Percentiles rank a stretch among this genome's conserved stretches.
Conservation (phyloP, 2,329 filamentous ascomycete genomes). For the Neoascochyta sp. region DNA sequence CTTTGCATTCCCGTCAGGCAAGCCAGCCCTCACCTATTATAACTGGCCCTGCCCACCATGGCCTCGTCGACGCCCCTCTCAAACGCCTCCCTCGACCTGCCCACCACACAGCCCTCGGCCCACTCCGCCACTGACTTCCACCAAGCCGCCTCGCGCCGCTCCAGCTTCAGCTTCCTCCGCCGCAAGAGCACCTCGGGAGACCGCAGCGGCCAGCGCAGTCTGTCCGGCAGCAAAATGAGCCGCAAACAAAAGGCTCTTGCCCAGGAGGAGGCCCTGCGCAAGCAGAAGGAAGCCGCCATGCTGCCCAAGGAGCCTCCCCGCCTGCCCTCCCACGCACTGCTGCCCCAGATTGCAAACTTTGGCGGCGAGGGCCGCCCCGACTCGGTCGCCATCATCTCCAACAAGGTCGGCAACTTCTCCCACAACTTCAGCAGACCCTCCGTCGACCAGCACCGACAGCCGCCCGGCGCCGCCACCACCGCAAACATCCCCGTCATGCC, state of each 20-base stretch:
- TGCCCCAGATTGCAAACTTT: conserved; percentile 54
- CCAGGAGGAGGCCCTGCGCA: conserved; percentile 52
- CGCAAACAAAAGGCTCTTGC: conserved; percentile 54
- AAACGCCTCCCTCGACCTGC: conserved; percentile 29
- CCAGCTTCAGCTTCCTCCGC: conserved; percentile 10
- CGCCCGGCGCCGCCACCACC: too few relatives aligned
- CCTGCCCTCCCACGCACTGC: conserved; percentile 48
- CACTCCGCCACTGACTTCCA: conserved; percentile 7
- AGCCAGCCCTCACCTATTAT: too few relatives aligned
- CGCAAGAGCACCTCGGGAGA: conserved; percentile 6
- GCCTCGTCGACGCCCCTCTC: conserved; percentile 16
- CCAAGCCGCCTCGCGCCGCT: conserved; percentile 7
- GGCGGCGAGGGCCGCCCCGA: conserved; percentile 63
- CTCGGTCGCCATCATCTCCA: conserved; percentile 58
- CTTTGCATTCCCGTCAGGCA: too few relatives aligned
- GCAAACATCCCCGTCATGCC: conserved; percentile 34
- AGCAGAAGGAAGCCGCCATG: conserved; percentile 53
- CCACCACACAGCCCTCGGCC: conserved; percentile 9
- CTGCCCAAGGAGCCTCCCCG: conserved; percentile 59
- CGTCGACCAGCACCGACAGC: conserved; percentile 36
- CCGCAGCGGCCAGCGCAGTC: conserved; percentile 20
- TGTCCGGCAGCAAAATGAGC: conserved; percentile 45
- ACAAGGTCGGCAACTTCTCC: conserved; percentile 47
- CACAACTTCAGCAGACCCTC: conserved; percentile 39
- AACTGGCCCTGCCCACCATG: conserved; percentile 30